Conservation (phyloP, 768 basidiomycete genomes). For the Polyporus arcularius region DNA sequence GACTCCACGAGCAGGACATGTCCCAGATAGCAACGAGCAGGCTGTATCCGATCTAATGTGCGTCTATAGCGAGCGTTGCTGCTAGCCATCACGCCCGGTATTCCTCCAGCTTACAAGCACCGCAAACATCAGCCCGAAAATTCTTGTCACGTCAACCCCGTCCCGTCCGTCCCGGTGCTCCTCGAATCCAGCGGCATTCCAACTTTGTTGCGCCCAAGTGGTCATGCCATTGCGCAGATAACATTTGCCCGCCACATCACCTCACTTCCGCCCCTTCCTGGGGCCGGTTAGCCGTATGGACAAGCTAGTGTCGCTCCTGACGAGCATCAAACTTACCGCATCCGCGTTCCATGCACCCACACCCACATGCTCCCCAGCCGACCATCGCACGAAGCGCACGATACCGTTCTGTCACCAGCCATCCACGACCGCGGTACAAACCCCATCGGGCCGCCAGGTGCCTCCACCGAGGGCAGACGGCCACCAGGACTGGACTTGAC, state of each 20-base stretch:
- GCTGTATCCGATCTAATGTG: no score
- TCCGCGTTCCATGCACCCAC: conserved; percentile 11
- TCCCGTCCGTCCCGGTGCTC: no score
- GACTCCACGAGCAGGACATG: neutral
- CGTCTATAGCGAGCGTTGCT: no score
- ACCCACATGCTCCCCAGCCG: conserved; percentile 5
- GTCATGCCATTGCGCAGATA: neutral
- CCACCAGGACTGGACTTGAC: neutral
- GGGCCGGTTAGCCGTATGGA: conserved; percentile 1
- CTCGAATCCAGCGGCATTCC: no score
- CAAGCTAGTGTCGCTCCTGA: conserved; percentile 6
- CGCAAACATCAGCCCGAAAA: no score
- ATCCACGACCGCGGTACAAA: neutral
- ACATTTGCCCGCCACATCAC: neutral
- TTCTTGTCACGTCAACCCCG: no score
- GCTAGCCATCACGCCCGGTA: no score
- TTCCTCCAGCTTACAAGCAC: no score
- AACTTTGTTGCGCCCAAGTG: no score
- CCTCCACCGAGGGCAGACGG: neutral
- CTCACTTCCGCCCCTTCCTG: neutral
- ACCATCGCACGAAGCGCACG: conserved; percentile 19
- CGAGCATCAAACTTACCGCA: conserved; percentile 9
- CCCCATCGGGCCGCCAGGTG: conserved; percentile 10
- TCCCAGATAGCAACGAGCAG: neutral
- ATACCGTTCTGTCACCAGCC: conserved; percentile 4